A percentile compares a stretch with the other conserved stretches of the same genome.
phyloP scores from a whole-genome alignment of 495 filamentous ascomycete genomes.

The Penicillium antarcticum region DNA sequence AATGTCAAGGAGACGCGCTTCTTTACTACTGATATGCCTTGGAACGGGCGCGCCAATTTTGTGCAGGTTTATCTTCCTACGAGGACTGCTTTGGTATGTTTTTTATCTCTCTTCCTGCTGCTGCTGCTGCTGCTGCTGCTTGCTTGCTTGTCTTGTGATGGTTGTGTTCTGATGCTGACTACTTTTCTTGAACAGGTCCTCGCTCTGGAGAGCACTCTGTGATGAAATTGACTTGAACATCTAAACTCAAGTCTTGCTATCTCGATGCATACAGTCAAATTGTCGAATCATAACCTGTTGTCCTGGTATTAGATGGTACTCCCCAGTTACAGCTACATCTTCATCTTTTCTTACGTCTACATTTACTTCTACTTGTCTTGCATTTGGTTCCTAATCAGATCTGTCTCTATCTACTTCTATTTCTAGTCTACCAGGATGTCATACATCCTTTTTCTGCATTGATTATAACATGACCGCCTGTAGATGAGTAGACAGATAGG shows the following conservation, averaged over 20 bases:
- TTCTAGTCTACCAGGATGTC: not conserved
- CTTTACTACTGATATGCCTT: slow-evolving; percentile 83
- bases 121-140: not conserved
- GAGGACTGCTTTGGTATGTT: slow-evolving; percentile 79
- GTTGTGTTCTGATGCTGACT: not conserved
- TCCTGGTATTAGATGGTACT: not conserved
- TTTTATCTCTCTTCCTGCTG: slow-evolving; percentile 1
- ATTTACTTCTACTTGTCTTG: not conserved
- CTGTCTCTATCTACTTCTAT: not conserved
- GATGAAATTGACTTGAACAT: slow-evolving; percentile 5
- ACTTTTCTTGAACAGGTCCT: slow-evolving; percentile 40
- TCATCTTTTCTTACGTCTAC: too few relatives aligned
- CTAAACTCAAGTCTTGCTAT: not conserved
- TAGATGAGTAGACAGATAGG: too few relatives aligned
- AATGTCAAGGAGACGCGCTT: slow-evolving; percentile 76
- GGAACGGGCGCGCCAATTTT: slow-evolving; percentile 88
- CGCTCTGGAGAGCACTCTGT: slow-evolving; percentile 49
- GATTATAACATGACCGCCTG: not conserved
- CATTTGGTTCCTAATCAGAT: not conserved
- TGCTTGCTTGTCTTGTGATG: not conserved
- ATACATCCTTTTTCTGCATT: not conserved
- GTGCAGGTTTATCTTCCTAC: slow-evolving; percentile 88
- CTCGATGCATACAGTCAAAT: too few relatives aligned
- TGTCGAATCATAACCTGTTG: too few relatives aligned
- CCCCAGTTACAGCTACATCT: not conserved